Base-by-base conservation (phyloP, 2,329 filamentous ascomycete species). In the Aschersonia sp. region DNA sequence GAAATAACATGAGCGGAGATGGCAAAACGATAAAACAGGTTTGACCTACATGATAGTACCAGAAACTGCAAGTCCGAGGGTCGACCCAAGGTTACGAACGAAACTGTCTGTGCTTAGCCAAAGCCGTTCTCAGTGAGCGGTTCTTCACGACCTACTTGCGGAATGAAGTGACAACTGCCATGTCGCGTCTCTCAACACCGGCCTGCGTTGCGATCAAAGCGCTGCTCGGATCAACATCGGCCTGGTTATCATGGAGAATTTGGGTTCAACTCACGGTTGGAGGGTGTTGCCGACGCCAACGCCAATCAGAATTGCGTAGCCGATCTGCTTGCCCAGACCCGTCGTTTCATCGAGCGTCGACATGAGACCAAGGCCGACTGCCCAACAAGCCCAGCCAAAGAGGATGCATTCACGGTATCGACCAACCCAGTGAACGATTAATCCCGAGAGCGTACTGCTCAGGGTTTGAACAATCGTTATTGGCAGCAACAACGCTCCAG, bases 131-230 rank as follows among this genome's bases (percentile, higher is more conserved):
- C 4, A 29, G 7, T 7, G 8, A 6, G 30, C 30, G 32, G 6
- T 22, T 14, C n/a, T 29, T 30, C 22, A 10, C 6, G 5, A 55
- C 63, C 53, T 52, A 67, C 65, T 68, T 68, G 47, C 66, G 55
- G 44, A 68, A 68, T 5, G 65, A 67, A n/a, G 65, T 69, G 4
- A 67, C 65, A 39, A 68, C 59, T 2, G 66, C 66, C 66, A 68
- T 69, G 35, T 68, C 65, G 2, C 60, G 56, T 41, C 66, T 56
- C 68, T 76, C 70, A 55, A 81, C 62, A 60, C 77, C 55, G 62
- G 74, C 60, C 64, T 81, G 67, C 64, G 79, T 62, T 61, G 76
- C 60, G 68, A 81, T 66, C 39, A 68, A 52, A n/a, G 66, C 60
- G 12, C 65, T 66, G 14, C 47, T 30, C 43, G 35, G n/a, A 45